phyloP scores from a whole-genome alignment of 176 grass and related monocot genomes.

The Phoenix roebelenii region DNA sequence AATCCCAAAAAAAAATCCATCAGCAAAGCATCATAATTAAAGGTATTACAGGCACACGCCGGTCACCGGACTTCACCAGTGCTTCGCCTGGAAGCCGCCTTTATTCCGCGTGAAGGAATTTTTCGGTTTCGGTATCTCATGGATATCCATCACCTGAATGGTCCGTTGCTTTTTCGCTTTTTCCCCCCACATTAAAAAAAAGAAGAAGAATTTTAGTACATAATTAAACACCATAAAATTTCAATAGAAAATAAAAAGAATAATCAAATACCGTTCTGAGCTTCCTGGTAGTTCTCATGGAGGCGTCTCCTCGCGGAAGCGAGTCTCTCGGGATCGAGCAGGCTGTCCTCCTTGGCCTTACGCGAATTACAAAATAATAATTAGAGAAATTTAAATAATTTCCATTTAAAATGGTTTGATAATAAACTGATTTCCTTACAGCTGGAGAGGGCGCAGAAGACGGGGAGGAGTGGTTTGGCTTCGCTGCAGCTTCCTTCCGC shows the following conservation, averaged over 20 bases:
- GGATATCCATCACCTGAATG: constrained; percentile 72
- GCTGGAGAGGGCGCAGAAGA: constrained; percentile 31
- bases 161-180: constrained; percentile 73
- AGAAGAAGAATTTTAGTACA: background rate
- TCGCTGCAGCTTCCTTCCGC: constrained; percentile 3
- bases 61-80: constrained; percentile 23
- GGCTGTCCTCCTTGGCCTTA: constrained; percentile 34
- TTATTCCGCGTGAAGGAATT: constrained; percentile 41
- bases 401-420: too few species aligned
- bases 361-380: background rate
- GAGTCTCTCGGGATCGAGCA: constrained; percentile 35
- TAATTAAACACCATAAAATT: background rate
- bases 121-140: constrained; percentile 65
- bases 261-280: constrained; percentile 41
- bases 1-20: too few species aligned
- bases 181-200: too few species aligned
- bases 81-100: constrained; percentile 28
- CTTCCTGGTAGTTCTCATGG: constrained; percentile 85
- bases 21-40: too few species aligned
- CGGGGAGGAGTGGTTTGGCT: constrained; percentile 19
- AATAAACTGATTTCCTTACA: constrained; percentile 2
- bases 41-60: too few species aligned
- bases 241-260: too few species aligned
- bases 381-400: too few species aligned
- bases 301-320: constrained; percentile 64